A percentile compares a stretch with the other conserved stretches of the same genome.
Evolutionary conservation across 2,329 filamentous ascomycete species (phyloP).

Genomic region (Trichoderma sp.): DNA sequence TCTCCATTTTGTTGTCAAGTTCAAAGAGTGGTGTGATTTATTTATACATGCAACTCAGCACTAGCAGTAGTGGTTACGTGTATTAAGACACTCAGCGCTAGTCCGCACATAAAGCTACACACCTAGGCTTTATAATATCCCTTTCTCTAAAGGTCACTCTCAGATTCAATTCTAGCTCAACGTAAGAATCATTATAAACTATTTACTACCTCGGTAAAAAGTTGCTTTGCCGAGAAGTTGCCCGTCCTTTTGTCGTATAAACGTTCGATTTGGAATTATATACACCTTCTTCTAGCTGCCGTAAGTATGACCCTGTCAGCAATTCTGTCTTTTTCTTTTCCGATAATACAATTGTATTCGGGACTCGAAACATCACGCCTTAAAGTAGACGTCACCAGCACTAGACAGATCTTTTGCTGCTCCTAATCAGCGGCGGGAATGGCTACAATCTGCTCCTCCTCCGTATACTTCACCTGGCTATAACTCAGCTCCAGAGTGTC

Average conservation of each 20-base stretch:
- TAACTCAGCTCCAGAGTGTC: not conserved
- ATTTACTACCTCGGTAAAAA: not conserved
- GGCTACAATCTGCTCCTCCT: conserved; percentile 8
- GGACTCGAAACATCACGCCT: too few species aligned
- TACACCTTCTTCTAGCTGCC: too few species aligned
- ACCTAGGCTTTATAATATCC: not conserved
- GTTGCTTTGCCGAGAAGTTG: not conserved
- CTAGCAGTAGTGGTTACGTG: not conserved
- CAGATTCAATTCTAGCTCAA: not conserved
- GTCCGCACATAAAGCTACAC: not conserved
- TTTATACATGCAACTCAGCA: not conserved
- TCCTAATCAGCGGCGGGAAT: not conserved
- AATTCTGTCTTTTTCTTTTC: too few species aligned
- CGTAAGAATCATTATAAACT: not conserved
- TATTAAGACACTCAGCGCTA: not conserved
- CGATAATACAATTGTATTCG: too few species aligned
- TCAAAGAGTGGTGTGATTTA: not conserved
- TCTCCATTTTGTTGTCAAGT: not conserved
- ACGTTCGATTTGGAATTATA: too few species aligned
- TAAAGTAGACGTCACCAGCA: too few species aligned
- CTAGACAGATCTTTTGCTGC: too few species aligned
- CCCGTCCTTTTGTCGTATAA: too few species aligned
- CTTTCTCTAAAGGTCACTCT: not conserved
- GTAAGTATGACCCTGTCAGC: too few species aligned
- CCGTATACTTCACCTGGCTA: conserved; percentile 17